phyloP scores from a whole-genome alignment of 2,329 filamentous ascomycete species.

The Blumeriella jaapii region DNA sequence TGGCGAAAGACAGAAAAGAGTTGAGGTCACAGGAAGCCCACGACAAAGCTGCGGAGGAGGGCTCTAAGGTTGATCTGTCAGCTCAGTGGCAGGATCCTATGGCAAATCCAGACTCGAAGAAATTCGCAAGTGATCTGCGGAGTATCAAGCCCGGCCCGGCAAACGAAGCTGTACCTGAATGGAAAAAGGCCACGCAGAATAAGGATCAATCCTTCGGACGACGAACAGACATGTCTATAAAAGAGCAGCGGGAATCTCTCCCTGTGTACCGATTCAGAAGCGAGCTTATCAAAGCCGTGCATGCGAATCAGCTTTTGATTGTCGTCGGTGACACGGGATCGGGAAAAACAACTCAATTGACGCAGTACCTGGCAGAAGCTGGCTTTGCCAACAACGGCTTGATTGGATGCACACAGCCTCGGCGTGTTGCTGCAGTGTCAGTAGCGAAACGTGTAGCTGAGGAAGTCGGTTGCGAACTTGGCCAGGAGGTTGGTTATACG shows the following conservation, averaged over 20 bases:
- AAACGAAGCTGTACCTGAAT: conserved; percentile 69
- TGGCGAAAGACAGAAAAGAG: conserved; percentile 86
- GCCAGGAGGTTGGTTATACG: conserved; percentile 90
- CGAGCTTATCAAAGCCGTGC: conserved; percentile 77
- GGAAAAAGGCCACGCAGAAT: conserved; percentile 74
- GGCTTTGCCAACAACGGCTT: conserved; percentile 81
- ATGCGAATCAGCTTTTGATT: conserved; percentile 81
- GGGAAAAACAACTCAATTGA: conserved; percentile 93
- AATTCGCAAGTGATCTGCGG: conserved; percentile 81
- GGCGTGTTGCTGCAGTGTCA: conserved; percentile 94
- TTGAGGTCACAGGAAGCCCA: conserved; percentile 79
- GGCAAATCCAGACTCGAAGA: conserved; percentile 70
- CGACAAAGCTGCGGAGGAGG: conserved; percentile 61
- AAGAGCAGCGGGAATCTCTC: conserved; percentile 81
- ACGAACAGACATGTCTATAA: conserved; percentile 83
- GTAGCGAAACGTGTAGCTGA: conserved; percentile 94
- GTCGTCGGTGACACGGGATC: conserved; percentile 96
- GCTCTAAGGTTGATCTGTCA: conserved; percentile 68
- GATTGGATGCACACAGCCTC: conserved; percentile 92
- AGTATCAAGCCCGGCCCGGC: conserved; percentile 49
- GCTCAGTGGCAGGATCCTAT: conserved; percentile 97
- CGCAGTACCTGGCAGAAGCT: conserved; percentile 87
- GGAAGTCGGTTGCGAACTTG: conserved; percentile 84
- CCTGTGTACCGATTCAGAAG: conserved; percentile 83
- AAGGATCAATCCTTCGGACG: conserved; percentile 76